Base-by-base conservation (phyloP, 106 monocot species). In the Posidonia australis region DNA sequence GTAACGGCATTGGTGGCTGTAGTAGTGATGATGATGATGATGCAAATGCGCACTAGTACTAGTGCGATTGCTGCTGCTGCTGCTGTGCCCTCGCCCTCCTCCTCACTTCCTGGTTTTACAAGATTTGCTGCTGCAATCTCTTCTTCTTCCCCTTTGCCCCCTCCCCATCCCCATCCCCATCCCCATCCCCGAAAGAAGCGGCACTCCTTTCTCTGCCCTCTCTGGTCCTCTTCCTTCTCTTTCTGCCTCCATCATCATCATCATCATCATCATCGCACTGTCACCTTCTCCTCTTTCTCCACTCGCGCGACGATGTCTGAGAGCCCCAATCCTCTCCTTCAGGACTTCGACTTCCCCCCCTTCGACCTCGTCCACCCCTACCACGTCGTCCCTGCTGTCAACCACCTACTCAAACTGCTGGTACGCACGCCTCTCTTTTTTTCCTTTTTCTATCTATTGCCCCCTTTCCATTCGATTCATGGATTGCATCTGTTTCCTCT, bases 271-370 rank as follows among this genome's bases (percentile, higher is more conserved):
- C 60, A 36, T 32, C 28, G 17, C 32, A 16, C 11, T 25, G 11
- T 41, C 46, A 22, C 61, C 62, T 22, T 13, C 0, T 54, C 53
- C 63, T 43, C 13, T 26, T 13, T n/a, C 22, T 14, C 47, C 23
- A 10, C 23, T 51, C 36, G 28, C 24, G 51, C 58, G 14, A 27
- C 70, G 28, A 22, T 72, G 18, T 62, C 44, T 24, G 10, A 42
- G 77, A 60, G 5, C 47, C 79, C 74, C 54, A 89, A 85, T 57
- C 79, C 84, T 19, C 80, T 90, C 19, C 75, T 90, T 5, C 68
- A 74, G 20, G 89, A 94, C 63, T 89, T 94, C 70, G 76, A 25
- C 9, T 94, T 94, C 71, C 94, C 94, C 3, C 89, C 94, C 6
- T 94, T 94, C 65, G 82, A 89, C 36, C 79, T 44, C 46, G 86